Conservation (phyloP, 495 filamentous ascomycete genomes). For the Podospora conica region DNA sequence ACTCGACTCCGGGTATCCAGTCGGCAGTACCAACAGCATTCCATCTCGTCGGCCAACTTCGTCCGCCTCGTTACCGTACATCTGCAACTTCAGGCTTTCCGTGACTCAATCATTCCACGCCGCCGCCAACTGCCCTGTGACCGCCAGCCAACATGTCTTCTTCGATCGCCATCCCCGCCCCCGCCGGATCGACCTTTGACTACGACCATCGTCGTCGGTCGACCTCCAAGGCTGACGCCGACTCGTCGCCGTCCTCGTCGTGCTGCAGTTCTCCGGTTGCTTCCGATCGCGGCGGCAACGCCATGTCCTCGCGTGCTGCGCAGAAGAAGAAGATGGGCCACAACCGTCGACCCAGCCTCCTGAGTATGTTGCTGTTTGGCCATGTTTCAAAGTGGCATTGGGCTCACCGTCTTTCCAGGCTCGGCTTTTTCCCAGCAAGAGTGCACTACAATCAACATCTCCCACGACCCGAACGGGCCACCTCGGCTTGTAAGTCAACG, state of each 20-base stretch:
- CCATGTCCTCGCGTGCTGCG: constrained; percentile 28
- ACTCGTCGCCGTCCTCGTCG: constrained; percentile 47
- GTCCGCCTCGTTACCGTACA: neutral
- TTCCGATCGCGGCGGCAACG: constrained; percentile 29
- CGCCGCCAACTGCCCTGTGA: neutral
- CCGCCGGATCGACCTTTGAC: constrained; percentile 31
- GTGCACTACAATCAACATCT: constrained; percentile 63
- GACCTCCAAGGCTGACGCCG: constrained; percentile 34
- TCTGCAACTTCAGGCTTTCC: neutral
- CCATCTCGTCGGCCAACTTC: neutral
- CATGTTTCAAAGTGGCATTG: neutral
- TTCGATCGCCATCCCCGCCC: constrained; percentile 47
- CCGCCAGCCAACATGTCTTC: constrained; percentile 37
- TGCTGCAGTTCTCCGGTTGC: constrained; percentile 49
- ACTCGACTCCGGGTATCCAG: constrained; percentile 22
- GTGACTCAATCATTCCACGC: neutral
- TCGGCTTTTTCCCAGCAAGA: constrained; percentile 58
- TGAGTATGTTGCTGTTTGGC: constrained; percentile 38
- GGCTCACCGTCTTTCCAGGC: constrained; percentile 33
- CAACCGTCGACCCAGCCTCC: constrained; percentile 46
- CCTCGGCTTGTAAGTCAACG: constrained; percentile 53
- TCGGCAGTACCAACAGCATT: constrained; percentile 2
- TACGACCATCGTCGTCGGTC: constrained; percentile 28
- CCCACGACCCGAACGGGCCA: constrained; percentile 53
- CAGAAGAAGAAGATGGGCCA: constrained; percentile 42